Percentiles rank a stretch among this genome's conserved stretches.
Conservation (phyloP, 768 basidiomycete genomes). For the Tremella yokohamensis region DNA sequence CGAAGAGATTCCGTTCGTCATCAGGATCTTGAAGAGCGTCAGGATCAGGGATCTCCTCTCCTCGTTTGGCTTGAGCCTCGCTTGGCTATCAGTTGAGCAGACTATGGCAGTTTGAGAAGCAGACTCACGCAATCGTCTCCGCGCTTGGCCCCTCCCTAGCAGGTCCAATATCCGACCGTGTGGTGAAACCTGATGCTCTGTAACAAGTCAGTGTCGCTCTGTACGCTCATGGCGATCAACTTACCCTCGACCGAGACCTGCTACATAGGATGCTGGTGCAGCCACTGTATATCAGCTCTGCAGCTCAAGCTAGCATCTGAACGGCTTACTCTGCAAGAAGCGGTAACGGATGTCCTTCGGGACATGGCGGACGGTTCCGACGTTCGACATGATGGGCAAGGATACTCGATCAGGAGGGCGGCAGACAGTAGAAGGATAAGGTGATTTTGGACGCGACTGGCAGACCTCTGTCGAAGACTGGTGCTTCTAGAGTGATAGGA, state of each 20-base stretch:
- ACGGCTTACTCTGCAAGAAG: conserved; percentile 39
- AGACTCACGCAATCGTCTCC: conserved; percentile 75
- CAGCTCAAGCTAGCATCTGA: neutral
- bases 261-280: conserved; percentile 94
- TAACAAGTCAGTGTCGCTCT: conserved; percentile 13
- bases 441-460: neutral
- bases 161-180: conserved; percentile 96
- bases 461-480: too few relatives aligned
- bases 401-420: neutral
- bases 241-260: conserved; percentile 94
- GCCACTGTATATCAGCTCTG: conserved; percentile 47
- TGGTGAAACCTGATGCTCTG: conserved; percentile 95
- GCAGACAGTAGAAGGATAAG: conserved; percentile 6
- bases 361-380: conserved; percentile 45
- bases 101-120: neutral
- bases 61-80: conserved; percentile 78
- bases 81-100: conserved; percentile 40
- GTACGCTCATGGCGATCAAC: conserved; percentile 38
- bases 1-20: conserved; percentile 92
- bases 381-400: conserved; percentile 28
- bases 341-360: conserved; percentile 46
- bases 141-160: conserved; percentile 92
- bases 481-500: too few relatives aligned
- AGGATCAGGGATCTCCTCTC: conserved; percentile 81
- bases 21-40: conserved; percentile 96